phyloP scores from a whole-genome alignment of 2,329 filamentous ascomycete genomes.

The Stagonosporopsis vannaccii region DNA sequence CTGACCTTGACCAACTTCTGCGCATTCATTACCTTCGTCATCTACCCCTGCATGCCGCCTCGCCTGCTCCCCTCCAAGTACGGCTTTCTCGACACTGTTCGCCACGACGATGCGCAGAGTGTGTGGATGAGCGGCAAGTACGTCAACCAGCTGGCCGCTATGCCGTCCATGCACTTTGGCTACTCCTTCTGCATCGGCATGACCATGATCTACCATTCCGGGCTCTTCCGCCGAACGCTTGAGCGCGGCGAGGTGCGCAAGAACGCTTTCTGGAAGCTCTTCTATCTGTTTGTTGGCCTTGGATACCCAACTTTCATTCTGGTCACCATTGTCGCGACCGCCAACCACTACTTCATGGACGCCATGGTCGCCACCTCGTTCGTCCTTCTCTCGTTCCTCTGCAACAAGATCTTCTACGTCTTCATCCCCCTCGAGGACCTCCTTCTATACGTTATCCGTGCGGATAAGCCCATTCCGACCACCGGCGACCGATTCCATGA shows the following conservation, averaged over 20 bases:
- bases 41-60: slow-evolving; percentile 63
- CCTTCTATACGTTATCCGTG: slow-evolving; percentile 56
- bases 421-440: slow-evolving; percentile 61
- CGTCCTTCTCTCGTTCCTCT: slow-evolving; percentile 56
- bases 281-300: slow-evolving; percentile 58
- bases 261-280: slow-evolving; percentile 50
- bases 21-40: slow-evolving; percentile 60
- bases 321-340: slow-evolving; percentile 66
- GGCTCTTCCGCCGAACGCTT: slow-evolving; percentile 54
- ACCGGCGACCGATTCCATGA: slow-evolving; percentile 57
- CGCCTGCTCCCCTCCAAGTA: slow-evolving; percentile 55
- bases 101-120: slow-evolving; percentile 55
- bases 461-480: slow-evolving; percentile 63
- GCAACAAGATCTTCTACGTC: slow-evolving; percentile 60
- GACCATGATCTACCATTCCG: slow-evolving; percentile 62
- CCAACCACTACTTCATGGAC: slow-evolving; percentile 68
- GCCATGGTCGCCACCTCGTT: slow-evolving; percentile 59
- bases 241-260: slow-evolving; percentile 54
- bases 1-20: slow-evolving; percentile 62
- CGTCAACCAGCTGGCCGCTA: slow-evolving; percentile 57
- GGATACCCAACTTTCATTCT: slow-evolving; percentile 63
- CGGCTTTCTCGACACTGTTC: slow-evolving; percentile 57
- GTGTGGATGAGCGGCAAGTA: slow-evolving; percentile 57
- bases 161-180: slow-evolving; percentile 63
- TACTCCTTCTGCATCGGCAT: slow-evolving; percentile 62